Evolutionary conservation across 2,329 filamentous ascomycete genomes (phyloP), one percentile per base, ranked within the genome.

Genomic region (Claviceps cyperi): DNA sequence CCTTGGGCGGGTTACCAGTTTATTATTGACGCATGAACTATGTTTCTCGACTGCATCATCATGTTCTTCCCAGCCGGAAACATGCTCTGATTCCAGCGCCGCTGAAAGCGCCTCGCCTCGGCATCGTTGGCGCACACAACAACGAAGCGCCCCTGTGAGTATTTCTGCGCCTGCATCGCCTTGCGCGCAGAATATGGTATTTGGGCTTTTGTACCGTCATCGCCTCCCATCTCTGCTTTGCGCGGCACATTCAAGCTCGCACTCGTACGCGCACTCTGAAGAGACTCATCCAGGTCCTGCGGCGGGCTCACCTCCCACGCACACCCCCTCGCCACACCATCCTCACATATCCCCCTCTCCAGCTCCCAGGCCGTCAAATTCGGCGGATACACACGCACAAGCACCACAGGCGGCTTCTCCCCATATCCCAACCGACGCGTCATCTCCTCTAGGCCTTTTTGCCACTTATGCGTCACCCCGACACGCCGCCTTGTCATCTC

Each of bases 51-150:
- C 32, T 21, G 44, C 15, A 50, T n/a, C 21, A 28, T 22, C 1
- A 51, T 49, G 17, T 54, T 52, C 2, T 47, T 49, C 6, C 45
- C 53, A 21, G 50, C 54, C 6, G 55, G 53, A 5, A 69, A 48
- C 45, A 56, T 58, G 24, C 63, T 63, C 47, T 62, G 59, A 49
- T 71, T 69, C 69, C 69, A 71, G 46, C 55, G 55, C n/a, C 68
- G 63, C 43, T 69, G 63, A 51, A 71, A 71, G 14, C 67, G 60
- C 53, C 64, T 60, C 2, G 67, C 69, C 43, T 66, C 62, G 19
- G 53, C 52, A 3, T 62, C 57, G 35, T 59, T 59, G 15, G 58
- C 54, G 50, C 61, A 68, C 2, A 61, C 58, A 8, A 70, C 45
- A 28, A 68, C 53, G 50, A 68, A 69, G 5, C 64, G 60, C 4